Base-by-base conservation (phyloP, 441 rosid species). In the Pelargonium fulgidum region DNA sequence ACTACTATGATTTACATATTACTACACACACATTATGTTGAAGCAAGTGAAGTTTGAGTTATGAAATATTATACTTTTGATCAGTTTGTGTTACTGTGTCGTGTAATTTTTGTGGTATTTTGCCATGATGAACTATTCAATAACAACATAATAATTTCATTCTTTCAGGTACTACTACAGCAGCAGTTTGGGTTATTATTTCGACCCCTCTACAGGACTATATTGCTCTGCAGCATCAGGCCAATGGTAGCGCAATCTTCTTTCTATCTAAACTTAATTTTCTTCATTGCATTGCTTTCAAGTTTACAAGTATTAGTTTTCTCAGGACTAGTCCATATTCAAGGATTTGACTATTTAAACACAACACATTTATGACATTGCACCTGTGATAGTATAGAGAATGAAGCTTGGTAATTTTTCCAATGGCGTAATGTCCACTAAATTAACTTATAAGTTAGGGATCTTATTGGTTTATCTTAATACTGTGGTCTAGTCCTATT, bases 161-260 rank as follows among this genome's bases (percentile, higher is more conserved):
- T 26, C 26, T 19, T 79, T 68, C 90, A 92, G 99, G 79, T 94
- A 92, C 82, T 94, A 94, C 78, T 89, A 90, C 82, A 94, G 91
- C 82, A 85, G 94, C 85, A 87, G 83, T 73, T 77, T 80, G 82
- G 99, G 98, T 42, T 92, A 92, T 80, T 90, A 87, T 68, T 94
- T 87, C 61, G 99, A 94, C 66, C 83, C 98, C 56, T 82, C 88
- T 33, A 87, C 94, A 1, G 86, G 92, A 73, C 79, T 92, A n/a
- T 87, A 86, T 79, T 87, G 93, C 80, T 84, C 82, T 1, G 99
- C 96, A 67, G 73, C 89, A 70, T 81, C 97, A 58, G 92, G 96
- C 39, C 86, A 85, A 81, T 94, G 99, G 98, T 94, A 91, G 71
- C 56, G 22, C 5, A 22, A 20, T 13, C 1, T 19, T 70, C 56